A percentile compares a stretch with the other conserved stretches of the same genome.
Conservation (phyloP, 345 rosid species). For the Melaleuca quinquenervia region DNA sequence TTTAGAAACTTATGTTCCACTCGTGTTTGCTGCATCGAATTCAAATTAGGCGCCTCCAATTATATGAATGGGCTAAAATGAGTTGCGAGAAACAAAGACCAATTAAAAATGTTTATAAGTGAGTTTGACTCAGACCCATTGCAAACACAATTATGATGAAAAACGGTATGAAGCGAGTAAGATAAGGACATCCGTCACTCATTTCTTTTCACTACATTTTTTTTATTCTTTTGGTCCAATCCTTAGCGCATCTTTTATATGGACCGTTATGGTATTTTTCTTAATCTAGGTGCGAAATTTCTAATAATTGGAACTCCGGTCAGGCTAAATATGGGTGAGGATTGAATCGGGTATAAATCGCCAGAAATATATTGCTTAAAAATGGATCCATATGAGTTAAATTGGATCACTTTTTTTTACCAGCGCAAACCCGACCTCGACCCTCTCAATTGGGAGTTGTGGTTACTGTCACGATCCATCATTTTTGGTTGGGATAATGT, state of each 20-base stretch:
- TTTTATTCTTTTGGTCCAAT: background rate
- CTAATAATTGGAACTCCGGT: background rate
- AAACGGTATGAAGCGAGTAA: background rate
- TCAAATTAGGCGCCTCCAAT: background rate
- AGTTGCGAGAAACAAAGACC: background rate
- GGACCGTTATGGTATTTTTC: fast-evolving
- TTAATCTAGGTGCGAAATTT: background rate
- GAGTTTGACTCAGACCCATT: background rate
- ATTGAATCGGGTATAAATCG: too few relatives aligned
- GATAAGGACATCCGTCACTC: fast-evolving
- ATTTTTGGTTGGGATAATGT: background rate
- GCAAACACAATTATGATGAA: background rate
- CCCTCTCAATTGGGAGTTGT: background rate
- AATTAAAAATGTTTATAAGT: background rate
- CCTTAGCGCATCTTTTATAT: fast-evolving
- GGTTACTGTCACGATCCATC: background rate
- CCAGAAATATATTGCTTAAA: background rate
- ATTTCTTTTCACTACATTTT: background rate
- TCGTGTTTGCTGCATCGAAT: background rate
- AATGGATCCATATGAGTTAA: background rate
- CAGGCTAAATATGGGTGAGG: background rate
- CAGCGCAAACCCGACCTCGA: background rate
- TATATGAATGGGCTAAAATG: background rate
- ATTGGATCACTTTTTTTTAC: background rate
- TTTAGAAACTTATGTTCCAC: background rate